Conservation (phyloP, 768 basidiomycete species). For the Mycena kentingensis region DNA sequence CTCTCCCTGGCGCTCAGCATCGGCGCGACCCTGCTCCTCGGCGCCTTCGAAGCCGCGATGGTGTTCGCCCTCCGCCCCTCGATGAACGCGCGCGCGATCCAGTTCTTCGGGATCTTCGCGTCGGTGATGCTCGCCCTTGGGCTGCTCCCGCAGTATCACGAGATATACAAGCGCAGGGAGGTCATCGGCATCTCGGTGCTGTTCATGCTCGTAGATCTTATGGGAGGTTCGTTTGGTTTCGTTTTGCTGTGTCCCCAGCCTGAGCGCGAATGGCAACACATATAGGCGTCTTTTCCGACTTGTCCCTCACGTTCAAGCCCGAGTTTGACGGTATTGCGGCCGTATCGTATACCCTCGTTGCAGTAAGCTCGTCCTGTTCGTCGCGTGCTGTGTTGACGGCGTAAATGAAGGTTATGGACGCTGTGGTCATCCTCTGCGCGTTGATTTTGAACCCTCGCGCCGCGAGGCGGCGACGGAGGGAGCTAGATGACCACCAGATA, state of each 20-base stretch:
- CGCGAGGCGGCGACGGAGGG: constrained; percentile 39
- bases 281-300: constrained; percentile 68
- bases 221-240: constrained; percentile 7
- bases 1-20: constrained; percentile 39
- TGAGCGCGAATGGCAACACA: constrained; percentile 20
- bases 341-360: constrained; percentile 62
- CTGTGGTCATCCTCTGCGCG: constrained; percentile 59
- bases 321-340: constrained; percentile 68
- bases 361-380: constrained; percentile 40
- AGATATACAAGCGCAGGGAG: constrained; percentile 66
- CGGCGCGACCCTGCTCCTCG: constrained; percentile 45
- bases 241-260: background rate
- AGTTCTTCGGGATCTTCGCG: constrained; percentile 63
- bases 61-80: constrained; percentile 60
- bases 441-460: constrained; percentile 66
- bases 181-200: constrained; percentile 68
- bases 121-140: constrained; percentile 57
- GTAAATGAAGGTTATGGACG: constrained; percentile 55
- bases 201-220: constrained; percentile 66
- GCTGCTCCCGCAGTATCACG: constrained; percentile 66
- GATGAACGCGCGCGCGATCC: constrained; percentile 37
- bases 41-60: constrained; percentile 59
- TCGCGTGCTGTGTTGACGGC: constrained; percentile 2
- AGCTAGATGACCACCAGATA: too few species aligned
- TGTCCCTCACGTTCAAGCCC: constrained; percentile 66